phyloP scores from a whole-genome alignment of 176 grass and related monocot species.

The Thalia dealbata region DNA sequence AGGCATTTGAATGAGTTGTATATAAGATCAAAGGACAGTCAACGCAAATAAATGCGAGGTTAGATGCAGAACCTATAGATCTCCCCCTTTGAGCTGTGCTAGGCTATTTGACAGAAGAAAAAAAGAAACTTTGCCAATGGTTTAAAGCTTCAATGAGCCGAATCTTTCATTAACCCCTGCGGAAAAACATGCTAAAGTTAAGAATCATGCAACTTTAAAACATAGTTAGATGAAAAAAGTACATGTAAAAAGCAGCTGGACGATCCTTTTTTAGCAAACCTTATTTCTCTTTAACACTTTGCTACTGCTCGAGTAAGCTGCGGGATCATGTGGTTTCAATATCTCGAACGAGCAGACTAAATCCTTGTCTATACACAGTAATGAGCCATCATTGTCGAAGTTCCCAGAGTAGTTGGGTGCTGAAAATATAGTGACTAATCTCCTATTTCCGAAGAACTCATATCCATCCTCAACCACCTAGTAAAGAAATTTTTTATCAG shows the following conservation, averaged over 20 bases:
- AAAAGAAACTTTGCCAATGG: no score
- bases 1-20: not conserved
- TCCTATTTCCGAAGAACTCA: constrained; percentile 4
- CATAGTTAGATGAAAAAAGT: no score
- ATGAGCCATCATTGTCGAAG: constrained; percentile 10
- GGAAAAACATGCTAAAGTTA: no score
- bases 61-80: not conserved
- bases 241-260: no score
- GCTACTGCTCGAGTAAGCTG: not conserved
- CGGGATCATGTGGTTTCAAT: constrained; percentile 7
- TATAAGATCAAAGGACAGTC: not conserved
- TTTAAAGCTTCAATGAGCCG: no score
- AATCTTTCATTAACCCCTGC: no score
- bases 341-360: constrained; percentile 11
- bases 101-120: no score
- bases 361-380: constrained; percentile 7
- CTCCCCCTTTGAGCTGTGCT: not conserved
- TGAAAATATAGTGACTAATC: constrained; percentile 11
- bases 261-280: not conserved
- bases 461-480: constrained; percentile 14
- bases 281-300: not conserved
- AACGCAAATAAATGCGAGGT: not conserved
- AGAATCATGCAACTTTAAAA: no score
- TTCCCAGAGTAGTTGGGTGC: constrained; percentile 9
- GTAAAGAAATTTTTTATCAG: not conserved